Percentiles rank a stretch among this genome's conserved stretches.
Evolutionary conservation across 768 basidiomycete species (phyloP).

Genomic region (Mycena latifolia): DNA sequence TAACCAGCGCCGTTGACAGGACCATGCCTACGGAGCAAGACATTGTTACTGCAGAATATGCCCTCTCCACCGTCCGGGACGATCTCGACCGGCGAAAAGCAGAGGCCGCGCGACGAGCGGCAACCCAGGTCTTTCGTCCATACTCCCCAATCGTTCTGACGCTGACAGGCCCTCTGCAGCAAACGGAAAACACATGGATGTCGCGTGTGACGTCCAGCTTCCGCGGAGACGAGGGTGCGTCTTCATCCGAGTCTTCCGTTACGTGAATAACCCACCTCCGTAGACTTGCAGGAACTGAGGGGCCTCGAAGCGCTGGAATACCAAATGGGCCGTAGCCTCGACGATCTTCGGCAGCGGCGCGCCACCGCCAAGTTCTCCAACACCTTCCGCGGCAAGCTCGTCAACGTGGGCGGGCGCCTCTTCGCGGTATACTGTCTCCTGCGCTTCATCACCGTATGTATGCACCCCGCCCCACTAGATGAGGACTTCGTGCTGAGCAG

Average conservation of each 20-base stretch:
- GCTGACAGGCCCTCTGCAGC: not conserved
- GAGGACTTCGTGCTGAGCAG: not conserved
- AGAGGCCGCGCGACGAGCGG: conserved; percentile 48
- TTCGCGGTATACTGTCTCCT: conserved; percentile 79
- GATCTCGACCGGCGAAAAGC: conserved; percentile 61
- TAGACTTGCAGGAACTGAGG: conserved; percentile 67
- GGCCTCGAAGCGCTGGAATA: conserved; percentile 78
- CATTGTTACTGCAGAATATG: conserved; percentile 66
- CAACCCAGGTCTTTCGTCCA: conserved; percentile 31
- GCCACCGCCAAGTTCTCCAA: conserved; percentile 61
- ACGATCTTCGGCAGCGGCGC: conserved; percentile 61
- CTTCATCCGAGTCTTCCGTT: conserved; percentile 13
- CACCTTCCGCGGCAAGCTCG: conserved; percentile 67
- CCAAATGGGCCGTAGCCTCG: conserved; percentile 72
- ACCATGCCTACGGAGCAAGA: conserved; percentile 62
- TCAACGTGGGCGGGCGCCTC: conserved; percentile 58
- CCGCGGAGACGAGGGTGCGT: conserved; percentile 57
- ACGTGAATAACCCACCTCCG: not conserved
- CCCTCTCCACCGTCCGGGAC: conserved; percentile 68
- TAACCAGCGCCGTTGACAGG: conserved; percentile 40
- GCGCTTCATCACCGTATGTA: conserved; percentile 71
- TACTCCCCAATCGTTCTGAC: not conserved
- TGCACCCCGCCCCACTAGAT: not conserved
- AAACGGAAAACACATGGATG: conserved; percentile 57
- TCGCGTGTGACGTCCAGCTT: conserved; percentile 64